A percentile compares a stretch with the other conserved stretches of the same genome.
These are phyloP conservation scores for Alternaria sp. DNA, from an alignment of 2,329 filamentous ascomycete species.

Conservation along the genomic window DNA sequence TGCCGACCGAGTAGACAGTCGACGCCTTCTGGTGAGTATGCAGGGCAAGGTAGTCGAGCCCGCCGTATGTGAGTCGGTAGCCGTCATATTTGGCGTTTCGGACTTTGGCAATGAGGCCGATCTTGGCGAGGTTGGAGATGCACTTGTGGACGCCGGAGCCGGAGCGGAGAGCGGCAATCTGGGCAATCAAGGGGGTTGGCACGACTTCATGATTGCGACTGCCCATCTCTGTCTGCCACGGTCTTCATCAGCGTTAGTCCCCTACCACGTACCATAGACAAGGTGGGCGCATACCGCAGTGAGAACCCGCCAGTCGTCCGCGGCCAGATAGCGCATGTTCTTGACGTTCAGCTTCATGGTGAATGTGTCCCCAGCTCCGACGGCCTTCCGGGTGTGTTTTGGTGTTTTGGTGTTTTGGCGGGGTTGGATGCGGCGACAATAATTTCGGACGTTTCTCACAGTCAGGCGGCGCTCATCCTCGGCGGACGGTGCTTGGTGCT, in stretches of 20 bases:
- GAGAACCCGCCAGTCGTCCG: conserved; percentile 95
- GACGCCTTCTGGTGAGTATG: conserved; percentile 84
- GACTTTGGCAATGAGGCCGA: conserved; percentile 86
- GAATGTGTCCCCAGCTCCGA: conserved; percentile 14
- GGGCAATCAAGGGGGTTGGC: conserved; percentile 85
- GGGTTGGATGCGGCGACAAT: conserved; percentile 14
- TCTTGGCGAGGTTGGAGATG: conserved; percentile 91
- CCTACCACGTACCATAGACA: conserved; percentile 34
- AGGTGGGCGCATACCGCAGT: conserved; percentile 70
- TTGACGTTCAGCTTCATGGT: conserved; percentile 94
- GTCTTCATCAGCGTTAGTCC: conserved; percentile 50
- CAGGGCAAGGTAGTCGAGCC: conserved; percentile 95
- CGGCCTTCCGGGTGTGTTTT: conserved; percentile 1
- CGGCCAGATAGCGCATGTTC: conserved; percentile 87
- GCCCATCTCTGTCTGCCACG: conserved; percentile 81
- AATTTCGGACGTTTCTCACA: conserved; percentile 39
- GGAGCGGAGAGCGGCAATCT: conserved; percentile 77
- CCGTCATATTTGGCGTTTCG: conserved; percentile 98
- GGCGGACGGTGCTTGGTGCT: conserved; percentile 36
- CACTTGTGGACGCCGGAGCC: conserved; percentile 81
- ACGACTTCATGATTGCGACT: conserved; percentile 98
- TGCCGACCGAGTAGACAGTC: conserved; percentile 89
- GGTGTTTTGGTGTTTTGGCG: neutral
- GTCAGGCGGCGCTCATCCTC: conserved; percentile 26
- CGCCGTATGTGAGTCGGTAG: conserved; percentile 95